These are phyloP conservation scores for Alnus rubra DNA, from an alignment of 306 rosid genomes.

Conservation along the genomic window DNA sequence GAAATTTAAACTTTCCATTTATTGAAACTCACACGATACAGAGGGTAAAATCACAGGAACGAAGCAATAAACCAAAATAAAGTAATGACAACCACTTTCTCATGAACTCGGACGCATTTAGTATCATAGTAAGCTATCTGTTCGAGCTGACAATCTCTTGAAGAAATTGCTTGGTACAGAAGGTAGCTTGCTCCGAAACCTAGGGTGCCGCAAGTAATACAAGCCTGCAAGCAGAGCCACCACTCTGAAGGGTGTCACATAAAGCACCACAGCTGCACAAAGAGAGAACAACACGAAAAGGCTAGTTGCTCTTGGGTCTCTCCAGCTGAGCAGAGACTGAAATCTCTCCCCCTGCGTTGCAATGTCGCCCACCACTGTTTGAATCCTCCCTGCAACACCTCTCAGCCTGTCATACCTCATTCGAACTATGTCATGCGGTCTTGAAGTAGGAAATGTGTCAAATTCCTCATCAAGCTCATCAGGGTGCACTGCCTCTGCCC, in stretches of 20 bases:
- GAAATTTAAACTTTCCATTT: neutral
- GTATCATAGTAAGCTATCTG: constrained; percentile 71
- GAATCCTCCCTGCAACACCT: constrained; percentile 91
- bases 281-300: constrained; percentile 68
- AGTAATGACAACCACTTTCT: no score
- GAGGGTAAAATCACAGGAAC: neutral
- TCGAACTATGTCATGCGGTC: constrained; percentile 59
- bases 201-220: constrained; percentile 74
- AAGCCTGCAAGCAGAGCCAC: constrained; percentile 75
- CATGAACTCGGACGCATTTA: no score
- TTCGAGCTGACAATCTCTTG: constrained; percentile 75
- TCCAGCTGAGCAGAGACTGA: constrained; percentile 84
- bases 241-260: constrained; percentile 69
- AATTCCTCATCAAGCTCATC: constrained; percentile 97
- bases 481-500: constrained; percentile 80
- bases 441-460: constrained; percentile 87
- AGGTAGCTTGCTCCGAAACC: constrained; percentile 80
- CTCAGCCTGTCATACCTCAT: constrained; percentile 89
- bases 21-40: neutral
- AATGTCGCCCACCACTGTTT: constrained; percentile 88
- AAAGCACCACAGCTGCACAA: constrained; percentile 68
- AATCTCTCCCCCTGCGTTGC: constrained; percentile 97
- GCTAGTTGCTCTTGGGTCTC: constrained; percentile 90
- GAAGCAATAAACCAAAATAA: neutral
- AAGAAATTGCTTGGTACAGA: constrained; percentile 87